Evolutionary conservation across 2,329 filamentous ascomycete species (phyloP).

Genomic region (Neonectria faginata): DNA sequence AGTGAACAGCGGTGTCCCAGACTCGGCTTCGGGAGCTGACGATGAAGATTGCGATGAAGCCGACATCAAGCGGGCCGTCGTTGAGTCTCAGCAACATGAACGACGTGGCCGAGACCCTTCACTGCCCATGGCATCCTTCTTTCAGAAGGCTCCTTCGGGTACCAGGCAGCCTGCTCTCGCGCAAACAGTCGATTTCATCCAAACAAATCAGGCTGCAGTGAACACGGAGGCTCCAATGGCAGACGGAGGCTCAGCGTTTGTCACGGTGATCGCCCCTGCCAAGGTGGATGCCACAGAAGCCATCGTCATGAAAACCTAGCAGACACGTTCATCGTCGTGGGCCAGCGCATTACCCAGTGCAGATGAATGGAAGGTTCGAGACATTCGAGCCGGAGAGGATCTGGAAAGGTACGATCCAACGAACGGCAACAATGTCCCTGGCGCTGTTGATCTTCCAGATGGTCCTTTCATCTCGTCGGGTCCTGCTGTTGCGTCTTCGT

Average conservation of each 20-base stretch:
- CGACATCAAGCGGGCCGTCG: neutral
- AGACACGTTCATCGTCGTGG: neutral
- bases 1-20: neutral
- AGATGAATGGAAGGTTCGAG: neutral
- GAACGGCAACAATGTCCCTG: neutral
- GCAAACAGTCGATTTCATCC: neutral
- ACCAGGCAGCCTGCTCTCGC: neutral
- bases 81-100: neutral
- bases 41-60: conserved; percentile 5
- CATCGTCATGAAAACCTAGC: conserved; percentile 2
- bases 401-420: conserved; percentile 3
- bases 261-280: neutral
- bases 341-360: neutral
- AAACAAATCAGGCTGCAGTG: neutral
- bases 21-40: neutral
- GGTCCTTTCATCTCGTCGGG: neutral
- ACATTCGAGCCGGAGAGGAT: conserved; percentile 4
- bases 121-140: neutral
- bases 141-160: too few relatives aligned
- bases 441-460: neutral
- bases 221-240: neutral
- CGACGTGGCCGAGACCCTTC: neutral
- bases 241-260: neutral
- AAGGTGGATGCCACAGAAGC: neutral
- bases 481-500: conserved; percentile 1